These are phyloP conservation scores for Trichosporon inkin DNA, from an alignment of 1,284 basidiomycete genomes.

Conservation along the genomic window DNA sequence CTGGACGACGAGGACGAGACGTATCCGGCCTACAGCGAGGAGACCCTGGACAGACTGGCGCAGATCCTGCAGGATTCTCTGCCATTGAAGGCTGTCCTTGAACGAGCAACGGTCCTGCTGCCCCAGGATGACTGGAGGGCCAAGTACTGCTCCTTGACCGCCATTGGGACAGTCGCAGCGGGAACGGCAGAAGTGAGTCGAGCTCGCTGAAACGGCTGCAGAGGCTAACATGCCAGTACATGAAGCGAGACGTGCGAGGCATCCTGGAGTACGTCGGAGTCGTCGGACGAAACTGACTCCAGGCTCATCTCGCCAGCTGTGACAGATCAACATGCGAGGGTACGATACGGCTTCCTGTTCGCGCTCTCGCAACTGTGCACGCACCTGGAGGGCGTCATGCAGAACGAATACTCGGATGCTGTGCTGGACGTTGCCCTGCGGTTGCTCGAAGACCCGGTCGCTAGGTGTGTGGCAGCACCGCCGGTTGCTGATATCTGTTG, in stretches of 20 bases:
- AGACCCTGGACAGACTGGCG: slow-evolving; percentile 68
- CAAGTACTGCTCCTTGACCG: slow-evolving; percentile 71
- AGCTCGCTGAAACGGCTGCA: neutral
- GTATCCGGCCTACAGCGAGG: slow-evolving; percentile 70
- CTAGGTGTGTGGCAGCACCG: slow-evolving; percentile 55
- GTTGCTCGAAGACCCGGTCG: slow-evolving; percentile 68
- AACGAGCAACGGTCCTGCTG: slow-evolving; percentile 72
- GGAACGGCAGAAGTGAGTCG: slow-evolving; percentile 28
- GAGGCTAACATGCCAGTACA: slow-evolving; percentile 7
- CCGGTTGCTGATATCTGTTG: no score
- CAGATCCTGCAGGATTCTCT: slow-evolving; percentile 66
- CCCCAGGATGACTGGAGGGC: slow-evolving; percentile 67
- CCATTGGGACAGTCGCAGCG: slow-evolving; percentile 33
- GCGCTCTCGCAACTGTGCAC: slow-evolving; percentile 80
- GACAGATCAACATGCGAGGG: slow-evolving; percentile 69
- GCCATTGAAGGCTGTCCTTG: slow-evolving; percentile 61
- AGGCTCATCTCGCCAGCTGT: slow-evolving; percentile 73
- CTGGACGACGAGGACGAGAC: slow-evolving; percentile 67
- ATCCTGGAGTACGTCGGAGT: slow-evolving; percentile 12
- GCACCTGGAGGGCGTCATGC: slow-evolving; percentile 59
- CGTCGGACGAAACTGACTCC: slow-evolving; percentile 56
- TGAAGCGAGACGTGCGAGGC: slow-evolving; percentile 10
- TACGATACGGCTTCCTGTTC: slow-evolving; percentile 77
- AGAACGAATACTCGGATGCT: slow-evolving; percentile 27
- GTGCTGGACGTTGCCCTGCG: slow-evolving; percentile 63